Percentiles rank a stretch among this genome's conserved stretches.
These are phyloP conservation scores for Hypsizygus ulmarius DNA, from an alignment of 1,284 basidiomycete species.

Conservation along the genomic window DNA sequence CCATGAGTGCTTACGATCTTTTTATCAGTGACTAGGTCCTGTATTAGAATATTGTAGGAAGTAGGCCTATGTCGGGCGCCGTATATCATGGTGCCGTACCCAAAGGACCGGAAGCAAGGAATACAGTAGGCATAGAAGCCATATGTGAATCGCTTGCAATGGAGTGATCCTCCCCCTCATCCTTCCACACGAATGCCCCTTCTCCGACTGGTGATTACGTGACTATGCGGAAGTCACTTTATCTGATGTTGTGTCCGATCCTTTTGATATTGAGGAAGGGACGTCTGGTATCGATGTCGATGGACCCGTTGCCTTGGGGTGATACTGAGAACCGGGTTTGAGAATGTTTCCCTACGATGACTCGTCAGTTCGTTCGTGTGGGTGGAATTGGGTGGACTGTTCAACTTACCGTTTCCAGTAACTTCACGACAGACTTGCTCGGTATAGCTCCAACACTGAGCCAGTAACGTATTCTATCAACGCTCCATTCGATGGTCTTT, in stretches of 20 bases:
- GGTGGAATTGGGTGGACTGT: neutral
- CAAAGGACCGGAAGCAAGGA: too few species aligned
- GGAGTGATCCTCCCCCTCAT: neutral
- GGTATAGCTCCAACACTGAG: constrained; percentile 83
- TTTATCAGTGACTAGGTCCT: neutral
- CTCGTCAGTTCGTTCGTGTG: constrained; percentile 1
- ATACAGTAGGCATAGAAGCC: too few species aligned
- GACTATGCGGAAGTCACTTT: neutral
- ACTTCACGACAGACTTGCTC: constrained; percentile 70
- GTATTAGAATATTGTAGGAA: neutral
- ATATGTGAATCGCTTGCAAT: neutral
- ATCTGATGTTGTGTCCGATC: neutral
- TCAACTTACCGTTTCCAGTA: constrained; percentile 76
- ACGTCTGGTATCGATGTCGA: neutral
- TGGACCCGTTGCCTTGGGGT: constrained; percentile 32
- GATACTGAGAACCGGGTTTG: constrained; percentile 52
- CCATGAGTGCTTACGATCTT: constrained; percentile 42
- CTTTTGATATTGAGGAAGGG: neutral
- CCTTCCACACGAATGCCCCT: neutral
- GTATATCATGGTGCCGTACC: neutral
- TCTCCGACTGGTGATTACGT: neutral
- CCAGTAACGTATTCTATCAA: constrained; percentile 90
- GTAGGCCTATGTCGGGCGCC: neutral
- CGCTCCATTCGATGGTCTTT: constrained; percentile 89
- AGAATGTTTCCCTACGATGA: constrained; percentile 37